A percentile compares a stretch with the other conserved stretches of the same genome.
phyloP scores from a whole-genome alignment of 495 filamentous ascomycete species.

The Pyrenula aspistea region DNA sequence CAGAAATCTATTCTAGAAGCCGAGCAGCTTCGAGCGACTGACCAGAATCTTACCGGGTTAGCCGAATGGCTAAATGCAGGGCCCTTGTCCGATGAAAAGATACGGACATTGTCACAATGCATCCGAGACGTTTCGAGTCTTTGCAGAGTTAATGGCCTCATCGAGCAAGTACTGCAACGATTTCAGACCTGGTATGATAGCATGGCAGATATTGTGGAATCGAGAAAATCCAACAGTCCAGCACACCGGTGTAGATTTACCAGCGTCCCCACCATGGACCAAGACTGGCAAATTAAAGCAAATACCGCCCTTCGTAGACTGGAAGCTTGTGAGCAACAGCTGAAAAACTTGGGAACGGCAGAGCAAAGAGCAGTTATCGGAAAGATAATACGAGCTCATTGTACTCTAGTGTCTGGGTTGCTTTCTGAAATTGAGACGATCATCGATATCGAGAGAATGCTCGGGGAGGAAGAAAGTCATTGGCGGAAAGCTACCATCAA shows the following conservation, averaged over 20 bases:
- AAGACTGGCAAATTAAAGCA: not conserved
- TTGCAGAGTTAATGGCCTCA: not conserved
- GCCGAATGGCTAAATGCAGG: not conserved
- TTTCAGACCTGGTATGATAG: conserved; percentile 35
- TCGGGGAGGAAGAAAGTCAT: not conserved
- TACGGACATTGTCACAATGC: conserved; percentile 29
- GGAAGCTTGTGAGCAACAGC: not conserved
- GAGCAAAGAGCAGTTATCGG: not conserved
- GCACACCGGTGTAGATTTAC: not conserved
- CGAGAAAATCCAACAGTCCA: not conserved
- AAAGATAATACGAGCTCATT: not conserved
- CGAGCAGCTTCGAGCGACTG: not conserved
- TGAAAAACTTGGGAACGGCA: not conserved
- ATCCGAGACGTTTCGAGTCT: conserved; percentile 30
- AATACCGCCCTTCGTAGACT: not conserved
- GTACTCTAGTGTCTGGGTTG: not conserved
- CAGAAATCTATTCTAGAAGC: not conserved
- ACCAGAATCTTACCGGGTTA: not conserved
- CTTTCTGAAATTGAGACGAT: not conserved
- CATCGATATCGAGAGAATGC: not conserved
- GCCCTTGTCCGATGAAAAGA: conserved; percentile 16
- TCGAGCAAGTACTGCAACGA: conserved; percentile 12
- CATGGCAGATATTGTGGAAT: conserved; percentile 18
- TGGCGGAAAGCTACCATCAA: not conserved
- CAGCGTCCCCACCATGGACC: not conserved